Percentiles rank a stretch among this genome's conserved stretches.
Evolutionary conservation across 2,329 filamentous ascomycete genomes (phyloP).

Genomic region (Graphiopsis chlorocephala): DNA sequence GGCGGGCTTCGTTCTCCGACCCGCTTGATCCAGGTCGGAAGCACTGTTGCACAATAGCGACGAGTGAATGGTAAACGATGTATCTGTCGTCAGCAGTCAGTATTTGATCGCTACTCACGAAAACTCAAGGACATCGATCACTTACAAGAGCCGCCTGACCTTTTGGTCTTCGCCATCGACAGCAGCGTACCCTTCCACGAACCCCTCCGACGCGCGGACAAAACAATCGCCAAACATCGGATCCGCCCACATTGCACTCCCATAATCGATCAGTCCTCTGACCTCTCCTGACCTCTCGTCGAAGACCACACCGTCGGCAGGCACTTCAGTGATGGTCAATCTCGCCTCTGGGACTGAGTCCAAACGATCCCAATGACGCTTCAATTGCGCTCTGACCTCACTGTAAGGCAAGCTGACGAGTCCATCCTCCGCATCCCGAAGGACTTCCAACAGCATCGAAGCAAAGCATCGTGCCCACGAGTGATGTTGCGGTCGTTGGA

Average conservation of each 20-base stretch:
- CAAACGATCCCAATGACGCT: slow-evolving; percentile 43
- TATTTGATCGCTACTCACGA: neutral
- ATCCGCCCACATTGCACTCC: slow-evolving; percentile 57
- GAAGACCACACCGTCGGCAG: slow-evolving; percentile 49
- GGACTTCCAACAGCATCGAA: slow-evolving; percentile 49
- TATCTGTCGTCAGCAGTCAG: slow-evolving; percentile 37
- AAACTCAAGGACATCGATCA: neutral
- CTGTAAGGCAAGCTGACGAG: slow-evolving; percentile 57
- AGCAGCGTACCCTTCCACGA: slow-evolving; percentile 45
- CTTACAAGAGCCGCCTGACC: slow-evolving; percentile 44
- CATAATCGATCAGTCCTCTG: slow-evolving; percentile 52
- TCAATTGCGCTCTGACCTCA: slow-evolving; percentile 51
- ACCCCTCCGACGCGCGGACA: slow-evolving; percentile 38
- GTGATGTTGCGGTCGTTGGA: slow-evolving; percentile 32
- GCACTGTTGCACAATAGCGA: slow-evolving; percentile 44
- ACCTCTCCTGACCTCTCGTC: slow-evolving; percentile 48
- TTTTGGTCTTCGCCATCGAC: slow-evolving; percentile 31
- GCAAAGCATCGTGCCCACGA: slow-evolving; percentile 56
- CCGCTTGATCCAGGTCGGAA: slow-evolving; percentile 42
- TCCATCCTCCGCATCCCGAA: slow-evolving; percentile 59
- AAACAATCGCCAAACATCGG: slow-evolving; percentile 53
- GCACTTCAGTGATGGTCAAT: slow-evolving; percentile 51
- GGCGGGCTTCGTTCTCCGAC: slow-evolving; percentile 44
- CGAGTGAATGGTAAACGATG: slow-evolving; percentile 42
- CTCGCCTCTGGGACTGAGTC: slow-evolving; percentile 51